Evolutionary conservation across 148 eudicot genomes (phyloP), one percentile per base, ranked within the genome.

Genomic region (Talinum fruticosum): DNA sequence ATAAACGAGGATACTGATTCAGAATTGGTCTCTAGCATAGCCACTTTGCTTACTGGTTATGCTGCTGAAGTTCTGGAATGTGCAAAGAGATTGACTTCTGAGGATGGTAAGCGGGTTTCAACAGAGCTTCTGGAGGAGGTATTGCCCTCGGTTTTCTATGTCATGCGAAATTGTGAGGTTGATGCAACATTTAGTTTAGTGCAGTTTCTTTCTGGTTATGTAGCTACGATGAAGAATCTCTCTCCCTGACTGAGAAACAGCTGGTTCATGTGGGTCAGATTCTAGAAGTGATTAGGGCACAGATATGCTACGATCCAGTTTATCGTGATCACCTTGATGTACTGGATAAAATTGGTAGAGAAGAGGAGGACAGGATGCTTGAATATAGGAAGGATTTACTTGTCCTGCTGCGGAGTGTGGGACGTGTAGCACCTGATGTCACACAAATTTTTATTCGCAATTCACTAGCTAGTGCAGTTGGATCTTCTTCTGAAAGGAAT

Each of bases 321-420:
- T 88, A 90, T 72, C 95, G 99, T 61, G 86, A 89, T 72, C 89
- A 86, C 82, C 95, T 93, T 69, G 97, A 93, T 80, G 84, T 75
- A 73, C 77, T 88, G 84, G 97, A 96, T 81, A 93, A 90, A 75
- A 82, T 91, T 75, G 99, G 99, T 37, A 85, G 45, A 82, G 97
- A 93, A 83, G 99, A 96, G 80, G 97, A 93, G 84, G 99, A 91
- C 41, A 88, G 97, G 86, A 91, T 96, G 99, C 79, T 82, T 54
- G 99, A 96, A 79, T 87, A 86, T 79, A 84, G 97, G 81, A 96
- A 93, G 79, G 97, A 96, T 84, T 82, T 93, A 61, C 72, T 93
- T 74, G 95, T 93, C 45, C 77, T 93, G 69, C 87, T 96, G 38
- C 97, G 99, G 30, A 89, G 75, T 86, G 88, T 96, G 54, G 93